These are phyloP conservation scores for Peronospora belbahrii DNA, from an alignment of 352 stramenopile genomes.

Conservation along the genomic window DNA sequence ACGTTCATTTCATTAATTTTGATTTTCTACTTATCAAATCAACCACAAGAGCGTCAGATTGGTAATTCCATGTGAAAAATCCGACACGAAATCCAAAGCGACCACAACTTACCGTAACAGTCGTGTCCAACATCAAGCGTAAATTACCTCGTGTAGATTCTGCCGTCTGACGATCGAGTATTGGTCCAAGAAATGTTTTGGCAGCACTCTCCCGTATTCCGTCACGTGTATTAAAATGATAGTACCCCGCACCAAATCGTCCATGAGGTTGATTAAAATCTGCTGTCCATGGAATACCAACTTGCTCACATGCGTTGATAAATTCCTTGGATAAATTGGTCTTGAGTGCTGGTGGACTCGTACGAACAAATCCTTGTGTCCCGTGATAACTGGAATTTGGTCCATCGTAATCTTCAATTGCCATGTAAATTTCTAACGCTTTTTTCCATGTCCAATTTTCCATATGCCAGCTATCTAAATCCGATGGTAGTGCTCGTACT, in stretches of 20 bases:
- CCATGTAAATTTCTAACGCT: conserved; percentile 60
- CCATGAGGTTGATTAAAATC: conserved; percentile 82
- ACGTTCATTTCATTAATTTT: conserved; percentile 35
- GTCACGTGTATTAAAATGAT: conserved; percentile 83
- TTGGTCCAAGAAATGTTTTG: conserved; percentile 55
- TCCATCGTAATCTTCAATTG: conserved; percentile 68
- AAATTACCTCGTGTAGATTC: conserved; percentile 39
- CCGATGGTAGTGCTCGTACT: conserved; percentile 62
- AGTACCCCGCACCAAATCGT: conserved; percentile 67
- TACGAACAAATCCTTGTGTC: conserved; percentile 45
- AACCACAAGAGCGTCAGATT: conserved; percentile 2
- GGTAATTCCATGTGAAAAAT: neutral
- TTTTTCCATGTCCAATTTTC: conserved; percentile 67
- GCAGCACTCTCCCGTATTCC: conserved; percentile 79
- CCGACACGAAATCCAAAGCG: neutral
- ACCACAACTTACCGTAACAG: conserved; percentile 39
- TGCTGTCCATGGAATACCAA: conserved; percentile 43
- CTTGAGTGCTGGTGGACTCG: conserved; percentile 29
- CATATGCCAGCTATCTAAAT: conserved; percentile 77
- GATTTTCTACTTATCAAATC: conserved; percentile 34
- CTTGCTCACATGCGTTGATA: conserved; percentile 37
- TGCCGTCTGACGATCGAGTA: conserved; percentile 28
- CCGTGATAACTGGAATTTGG: conserved; percentile 48
- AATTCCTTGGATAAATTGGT: conserved; percentile 40
- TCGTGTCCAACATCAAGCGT: conserved; percentile 43